phyloP scores from a whole-genome alignment of 352 stramenopile species.

The Phytophthora tentaculata region DNA sequence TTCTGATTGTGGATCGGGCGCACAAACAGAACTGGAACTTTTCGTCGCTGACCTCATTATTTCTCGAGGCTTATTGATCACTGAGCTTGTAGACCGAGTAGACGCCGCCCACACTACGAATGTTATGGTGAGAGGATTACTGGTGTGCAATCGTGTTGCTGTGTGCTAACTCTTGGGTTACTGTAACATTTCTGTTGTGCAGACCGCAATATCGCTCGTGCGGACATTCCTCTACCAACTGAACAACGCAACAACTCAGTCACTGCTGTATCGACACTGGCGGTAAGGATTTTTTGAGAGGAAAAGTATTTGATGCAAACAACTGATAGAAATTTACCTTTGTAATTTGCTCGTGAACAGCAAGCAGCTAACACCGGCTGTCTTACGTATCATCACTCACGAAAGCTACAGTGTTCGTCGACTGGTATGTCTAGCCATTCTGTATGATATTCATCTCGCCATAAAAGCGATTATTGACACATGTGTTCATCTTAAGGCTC shows the following conservation, averaged over 20 bases:
- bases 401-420: slow-evolving; percentile 17
- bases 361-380: slow-evolving; percentile 28
- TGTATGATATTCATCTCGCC: background rate
- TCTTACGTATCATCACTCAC: slow-evolving; percentile 28
- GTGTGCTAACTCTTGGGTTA: too few species aligned
- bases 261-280: slow-evolving; percentile 32
- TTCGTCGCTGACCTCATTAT: slow-evolving; percentile 46
- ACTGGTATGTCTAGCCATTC: slow-evolving; percentile 19
- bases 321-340: slow-evolving; percentile 6
- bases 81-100: slow-evolving; percentile 22
- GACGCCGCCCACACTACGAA: slow-evolving; percentile 8
- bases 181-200: too few species aligned
- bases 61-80: slow-evolving; percentile 31
- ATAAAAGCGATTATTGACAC: background rate
- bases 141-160: too few species aligned
- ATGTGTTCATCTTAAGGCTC: slow-evolving; percentile 18
- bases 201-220: slow-evolving; percentile 35
- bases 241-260: slow-evolving; percentile 15
- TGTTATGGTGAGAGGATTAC: slow-evolving; percentile 17
- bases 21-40: slow-evolving; percentile 33
- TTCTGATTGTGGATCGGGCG: too few species aligned
- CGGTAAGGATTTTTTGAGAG: slow-evolving; percentile 26
- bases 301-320: background rate
- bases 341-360: slow-evolving; percentile 21
- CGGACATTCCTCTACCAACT: slow-evolving; percentile 43